phyloP scores from a whole-genome alignment of 306 rosid species.

The Arachis hypogaea region DNA sequence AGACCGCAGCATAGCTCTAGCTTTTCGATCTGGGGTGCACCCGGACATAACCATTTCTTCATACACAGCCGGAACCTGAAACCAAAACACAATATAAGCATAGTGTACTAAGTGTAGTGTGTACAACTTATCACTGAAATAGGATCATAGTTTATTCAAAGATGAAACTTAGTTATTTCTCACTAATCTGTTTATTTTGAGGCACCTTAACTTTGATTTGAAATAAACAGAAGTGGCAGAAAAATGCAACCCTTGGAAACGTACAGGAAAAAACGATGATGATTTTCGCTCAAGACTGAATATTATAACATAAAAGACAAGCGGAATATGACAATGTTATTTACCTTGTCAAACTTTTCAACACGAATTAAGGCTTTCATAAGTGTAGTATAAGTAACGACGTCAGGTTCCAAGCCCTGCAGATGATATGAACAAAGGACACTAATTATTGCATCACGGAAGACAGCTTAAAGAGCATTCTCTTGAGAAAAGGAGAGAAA shows the following conservation, averaged over 20 bases:
- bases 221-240: neutral
- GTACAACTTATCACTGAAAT: constrained; percentile 1
- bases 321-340: neutral
- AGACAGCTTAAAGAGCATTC: constrained; percentile 22
- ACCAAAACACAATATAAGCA: constrained; percentile 41
- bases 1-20: constrained; percentile 91
- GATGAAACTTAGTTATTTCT: constrained; percentile 4
- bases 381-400: constrained; percentile 91
- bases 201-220: constrained; percentile 10
- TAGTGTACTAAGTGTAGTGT: neutral
- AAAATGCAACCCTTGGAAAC: too few species aligned
- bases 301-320: constrained; percentile 1
- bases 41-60: constrained; percentile 91
- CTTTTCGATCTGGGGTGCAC: constrained; percentile 88
- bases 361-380: constrained; percentile 90
- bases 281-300: too few species aligned
- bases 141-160: neutral
- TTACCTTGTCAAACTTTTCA: constrained; percentile 77
- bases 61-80: constrained; percentile 90
- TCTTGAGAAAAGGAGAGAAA: neutral
- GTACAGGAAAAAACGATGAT: too few species aligned
- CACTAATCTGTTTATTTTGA: constrained; percentile 5
- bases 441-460: constrained; percentile 10
- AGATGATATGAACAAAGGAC: constrained; percentile 38
- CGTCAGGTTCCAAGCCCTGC: constrained; percentile 89